Evolutionary conservation across 139 green algal genomes (phyloP).

Genomic region (Yamagishiella unicocca): DNA sequence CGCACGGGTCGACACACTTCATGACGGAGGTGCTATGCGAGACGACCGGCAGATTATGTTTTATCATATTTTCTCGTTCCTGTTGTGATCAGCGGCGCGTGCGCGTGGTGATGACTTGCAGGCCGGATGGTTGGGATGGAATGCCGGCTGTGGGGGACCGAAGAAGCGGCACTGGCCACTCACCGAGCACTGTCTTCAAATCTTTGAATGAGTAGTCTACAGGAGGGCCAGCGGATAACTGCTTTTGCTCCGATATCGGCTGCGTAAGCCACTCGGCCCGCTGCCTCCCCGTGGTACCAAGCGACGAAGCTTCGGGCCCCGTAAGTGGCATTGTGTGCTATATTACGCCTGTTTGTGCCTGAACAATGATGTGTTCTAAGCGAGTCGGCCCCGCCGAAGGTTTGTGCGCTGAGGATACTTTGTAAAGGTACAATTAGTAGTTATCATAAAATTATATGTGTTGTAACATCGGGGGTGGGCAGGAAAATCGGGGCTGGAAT

Average conservation of each 20-base stretch:
- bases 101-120: neutral
- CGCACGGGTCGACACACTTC: too few species aligned
- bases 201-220: slow-evolving; percentile 46
- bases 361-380: neutral
- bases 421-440: neutral
- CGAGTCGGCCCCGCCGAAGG: neutral
- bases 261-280: neutral
- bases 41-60: too few species aligned
- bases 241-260: slow-evolving; percentile 23
- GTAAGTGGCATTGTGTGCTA: neutral
- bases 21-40: too few species aligned
- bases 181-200: slow-evolving; percentile 21
- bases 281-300: neutral
- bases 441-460: too few species aligned
- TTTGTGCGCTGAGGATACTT: neutral
- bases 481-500: too few species aligned
- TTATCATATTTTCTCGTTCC: neutral
- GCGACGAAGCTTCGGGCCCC: neutral
- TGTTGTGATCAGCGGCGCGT: neutral
- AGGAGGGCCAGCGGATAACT: slow-evolving; percentile 13
- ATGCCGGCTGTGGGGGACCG: neutral
- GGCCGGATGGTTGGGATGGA: neutral
- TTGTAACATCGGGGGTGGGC: too few species aligned
- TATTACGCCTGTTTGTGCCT: neutral
- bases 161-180: neutral